Evolutionary conservation across 345 rosid species (phyloP), one percentile per base, ranked within the genome.

Genomic region (Gossypium anomalum): DNA sequence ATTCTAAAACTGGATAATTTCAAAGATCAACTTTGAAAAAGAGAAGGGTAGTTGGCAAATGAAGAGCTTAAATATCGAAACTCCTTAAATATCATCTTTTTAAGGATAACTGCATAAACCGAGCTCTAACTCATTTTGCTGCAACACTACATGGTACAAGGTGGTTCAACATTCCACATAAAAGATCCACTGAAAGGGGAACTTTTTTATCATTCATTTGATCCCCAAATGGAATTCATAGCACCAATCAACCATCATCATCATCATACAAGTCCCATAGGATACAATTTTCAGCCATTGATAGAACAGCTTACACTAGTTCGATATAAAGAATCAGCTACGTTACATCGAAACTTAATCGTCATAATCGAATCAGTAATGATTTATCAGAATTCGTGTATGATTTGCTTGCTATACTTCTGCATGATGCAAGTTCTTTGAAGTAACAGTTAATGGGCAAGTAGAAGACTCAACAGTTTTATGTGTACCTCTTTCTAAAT

Each of bases 401-500:
- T 27, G 7, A 27, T 60, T 60, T 60, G 65, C 43, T 15, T 14
- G 65, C 17, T 60, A 60, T 14, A 60, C n/a, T 14, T 60, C 38
- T 27, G 7, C 9, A n/a, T 15, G 65, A 60, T 60, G 65, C 43
- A 60, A 60, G 17, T 41, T 41, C 17, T 14, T 10, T 14, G 65
- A 29, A 60, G 43, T 60, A 59, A 4, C 7, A 34, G 41, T 8
- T 23, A 59, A 52, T 25, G 38, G 22, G 47, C 20, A 53, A 64
- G 70, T 59, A 25, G 64, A 4, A 4, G 13, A 59, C 25, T 63
- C 70, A 34, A 7, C 56, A 9, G 78, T 2, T 69, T 74, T 72
- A 2, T 57, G 67, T 64, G 66, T 56, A 72, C 79, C 83, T 52
- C 63, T 75, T 78, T 89, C 89, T 62, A 94, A 74, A 80, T 88